Base-by-base conservation (phyloP, 495 filamentous ascomycete species). In the Aspergillus hancockii region DNA sequence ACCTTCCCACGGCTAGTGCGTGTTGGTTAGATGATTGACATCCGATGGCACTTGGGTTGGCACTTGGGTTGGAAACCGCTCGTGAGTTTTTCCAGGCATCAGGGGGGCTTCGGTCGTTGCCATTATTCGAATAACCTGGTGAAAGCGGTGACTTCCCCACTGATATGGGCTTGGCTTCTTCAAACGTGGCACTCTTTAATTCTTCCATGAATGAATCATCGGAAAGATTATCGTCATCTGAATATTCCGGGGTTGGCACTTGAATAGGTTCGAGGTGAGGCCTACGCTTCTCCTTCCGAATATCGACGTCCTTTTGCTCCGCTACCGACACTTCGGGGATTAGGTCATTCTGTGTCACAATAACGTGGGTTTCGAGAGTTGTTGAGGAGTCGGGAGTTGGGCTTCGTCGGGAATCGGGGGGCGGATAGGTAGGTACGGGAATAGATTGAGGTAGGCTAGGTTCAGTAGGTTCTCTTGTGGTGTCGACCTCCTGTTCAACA, bases 201-300 rank as follows among this genome's bases (percentile, higher is more conserved):
- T 97, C 91, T 58, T 94, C 89, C 85, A 96, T 89, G 63, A 96
- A 88, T 32, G 87, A 90, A 71, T 96, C 91, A 70, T 95, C 90
- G 8, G 90, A 93, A 31, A 84, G 83, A 63, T 86, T 79, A 49
- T 81, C 83, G 63, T 85, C 83, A 61, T 88, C 81, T 3, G 86
- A 85, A 60, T 80, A 79, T 23, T 84, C 77, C 25, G 73, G 77
- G 22, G 82, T 84, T 43, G 73, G 78, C 0, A 80, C 71, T 60
- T 79, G 75, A 59, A 89, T 88, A 12, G 82, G 81, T 56, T 85
- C 84, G 21, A 86, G 64, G 57, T 72, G 61, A 54, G 70, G 68
- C 67, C 72, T 81, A 45, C 78, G 76, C 63, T 79, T 83, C 22
- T 80, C 75, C 54, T 76, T 76, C 53, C 73, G 65, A 14, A 67